Evolutionary conservation across 805 yeast species (phyloP).

Genomic region (Scheffersomyces coipomensis): DNA sequence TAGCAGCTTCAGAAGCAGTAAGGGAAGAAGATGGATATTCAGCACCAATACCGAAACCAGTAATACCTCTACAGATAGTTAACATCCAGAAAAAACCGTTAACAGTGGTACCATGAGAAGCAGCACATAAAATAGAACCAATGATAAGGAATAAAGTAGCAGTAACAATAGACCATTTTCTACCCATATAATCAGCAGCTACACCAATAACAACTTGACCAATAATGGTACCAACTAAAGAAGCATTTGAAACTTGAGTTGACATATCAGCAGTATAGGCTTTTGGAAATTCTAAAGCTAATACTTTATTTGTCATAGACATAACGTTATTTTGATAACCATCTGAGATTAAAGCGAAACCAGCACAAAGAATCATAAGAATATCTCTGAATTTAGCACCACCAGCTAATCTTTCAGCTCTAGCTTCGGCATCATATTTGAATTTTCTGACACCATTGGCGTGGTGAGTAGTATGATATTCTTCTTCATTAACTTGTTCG

Average conservation of each 20-base stretch:
- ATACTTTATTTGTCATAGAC: constrained; percentile 65
- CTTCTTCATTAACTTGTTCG: not conserved
- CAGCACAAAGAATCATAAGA: constrained; percentile 59
- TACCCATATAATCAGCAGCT: constrained; percentile 62
- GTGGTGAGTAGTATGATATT: not conserved
- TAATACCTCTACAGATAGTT: constrained; percentile 68
- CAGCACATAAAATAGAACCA: constrained; percentile 68
- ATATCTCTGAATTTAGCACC: constrained; percentile 27
- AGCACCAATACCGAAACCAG: constrained; percentile 80
- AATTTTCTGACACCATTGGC: constrained; percentile 11
- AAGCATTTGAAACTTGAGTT: constrained; percentile 68
- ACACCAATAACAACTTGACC: constrained; percentile 70
- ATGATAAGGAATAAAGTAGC: constrained; percentile 62
- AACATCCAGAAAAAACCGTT: constrained; percentile 79
- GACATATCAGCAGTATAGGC: constrained; percentile 47
- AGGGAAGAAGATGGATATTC: constrained; percentile 72
- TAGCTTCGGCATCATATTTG: constrained; percentile 31
- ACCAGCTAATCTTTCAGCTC: constrained; percentile 25
- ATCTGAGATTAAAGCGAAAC: constrained; percentile 74
- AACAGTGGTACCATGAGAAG: constrained; percentile 57
- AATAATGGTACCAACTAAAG: constrained; percentile 66
- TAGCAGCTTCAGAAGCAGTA: constrained; percentile 71
- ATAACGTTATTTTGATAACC: constrained; percentile 75
- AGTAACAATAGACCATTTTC: constrained; percentile 68
- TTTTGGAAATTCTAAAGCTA: constrained; percentile 46